A percentile compares a stretch with the other conserved stretches of the same genome.
These are phyloP conservation scores for Spathaspora sp. DNA, from an alignment of 1,139 yeast genomes.

Conservation along the genomic window DNA sequence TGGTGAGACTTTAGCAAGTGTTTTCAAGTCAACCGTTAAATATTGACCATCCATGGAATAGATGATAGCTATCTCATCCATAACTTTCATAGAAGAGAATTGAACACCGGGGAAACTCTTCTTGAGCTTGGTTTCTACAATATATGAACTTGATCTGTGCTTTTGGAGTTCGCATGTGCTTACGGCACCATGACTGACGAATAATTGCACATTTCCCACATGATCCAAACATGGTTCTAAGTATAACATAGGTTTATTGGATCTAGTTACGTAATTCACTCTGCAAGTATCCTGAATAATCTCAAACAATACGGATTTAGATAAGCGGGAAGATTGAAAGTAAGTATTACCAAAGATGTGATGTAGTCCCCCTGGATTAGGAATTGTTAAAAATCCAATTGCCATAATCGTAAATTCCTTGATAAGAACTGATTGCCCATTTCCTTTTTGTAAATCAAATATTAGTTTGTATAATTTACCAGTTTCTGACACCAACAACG, in stretches of 20 bases:
- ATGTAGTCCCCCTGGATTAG: conserved; percentile 23
- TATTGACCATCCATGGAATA: neutral
- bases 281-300: conserved; percentile 21
- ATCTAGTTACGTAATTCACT: conserved; percentile 20
- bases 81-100: neutral
- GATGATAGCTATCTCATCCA: neutral
- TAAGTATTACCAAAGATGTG: conserved; percentile 32
- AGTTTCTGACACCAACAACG: conserved; percentile 27
- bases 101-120: neutral
- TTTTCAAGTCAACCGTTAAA: neutral
- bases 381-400: conserved; percentile 33
- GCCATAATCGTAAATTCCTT: conserved; percentile 32
- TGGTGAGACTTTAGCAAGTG: neutral
- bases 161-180: conserved; percentile 34
- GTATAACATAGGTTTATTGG: conserved; percentile 40
- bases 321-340: conserved; percentile 32
- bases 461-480: conserved; percentile 29
- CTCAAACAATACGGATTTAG: conserved; percentile 35
- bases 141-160: conserved; percentile 4
- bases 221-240: conserved; percentile 13
- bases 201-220: conserved; percentile 14
- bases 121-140: neutral
- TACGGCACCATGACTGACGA: conserved; percentile 40
- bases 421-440: conserved; percentile 32
- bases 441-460: conserved; percentile 30